Base-by-base conservation (phyloP, 768 basidiomycete genomes). In the Leccinum ochraceum region DNA sequence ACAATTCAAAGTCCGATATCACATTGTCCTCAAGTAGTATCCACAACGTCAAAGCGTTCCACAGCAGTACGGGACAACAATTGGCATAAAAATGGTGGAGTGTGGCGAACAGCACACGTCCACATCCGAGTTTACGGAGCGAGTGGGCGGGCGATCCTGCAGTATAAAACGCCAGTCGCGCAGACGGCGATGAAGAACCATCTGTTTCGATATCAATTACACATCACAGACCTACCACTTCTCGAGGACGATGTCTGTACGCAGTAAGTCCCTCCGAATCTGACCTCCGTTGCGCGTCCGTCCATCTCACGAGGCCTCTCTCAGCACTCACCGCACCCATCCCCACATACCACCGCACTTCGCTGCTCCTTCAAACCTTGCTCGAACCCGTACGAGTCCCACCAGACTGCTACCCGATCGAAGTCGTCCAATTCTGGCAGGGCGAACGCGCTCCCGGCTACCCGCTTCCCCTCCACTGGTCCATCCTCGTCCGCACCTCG, bases 401-500 rank as follows among this genome's bases (percentile, higher is more conserved):
- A 1, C 14, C 28, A 1, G 62, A 53, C 8, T 59, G 11, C 36
- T 67, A 58, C 51, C 59, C 70, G 22, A 67, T 75, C 58, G 68
- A 74, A 56, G 54, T 74, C 53, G 61, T 66, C 54, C 74, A 74
- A 26, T 75, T 64, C 56, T 74, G 72, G 74, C 72, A 66, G n/a
- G 73, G 73, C 6, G 66, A 71, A 49, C 57, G 57, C 46, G 7
- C 11, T 2, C 57, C 32, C 0, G 53, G 65, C 1, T 42, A 8
- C 6, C 67, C 68, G 3, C n/a, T 56, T 20, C 73, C 63, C n/a
- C 55, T 74, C 1, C 71, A 75, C 61, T 74, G 72, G 74, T 50
- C 66, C 51, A 66, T 74, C 61, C 10, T 66, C 61, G 46, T 75
- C 57, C 72, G 66, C n/a, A 73, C 66, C 26, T 61, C 63, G 17